A percentile compares a stretch with the other conserved stretches of the same genome.
phyloP scores from a whole-genome alignment of 306 rosid genomes.

The Astragalus glycyphyllos region DNA sequence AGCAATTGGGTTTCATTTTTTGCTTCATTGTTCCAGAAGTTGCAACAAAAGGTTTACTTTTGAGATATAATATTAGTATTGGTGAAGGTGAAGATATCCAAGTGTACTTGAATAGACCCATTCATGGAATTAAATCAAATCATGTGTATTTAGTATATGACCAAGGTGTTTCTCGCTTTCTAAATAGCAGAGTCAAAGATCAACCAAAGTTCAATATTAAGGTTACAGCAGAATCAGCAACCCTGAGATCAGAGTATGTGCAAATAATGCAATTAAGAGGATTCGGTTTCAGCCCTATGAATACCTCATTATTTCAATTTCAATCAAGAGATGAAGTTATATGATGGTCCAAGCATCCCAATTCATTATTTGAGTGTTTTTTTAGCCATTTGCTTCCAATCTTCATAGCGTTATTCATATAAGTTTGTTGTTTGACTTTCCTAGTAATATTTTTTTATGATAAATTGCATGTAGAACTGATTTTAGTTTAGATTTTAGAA shows the following conservation, averaged over 20 bases:
- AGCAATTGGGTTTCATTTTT: slow-evolving; percentile 22
- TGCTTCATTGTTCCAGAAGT: slow-evolving; percentile 15
- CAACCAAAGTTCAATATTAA: slow-evolving; percentile 26
- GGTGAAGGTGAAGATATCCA: background rate
- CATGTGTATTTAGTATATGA: too few relatives aligned
- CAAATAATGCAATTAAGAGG: slow-evolving; percentile 9
- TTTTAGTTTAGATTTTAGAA: too few relatives aligned
- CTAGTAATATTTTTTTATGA: too few relatives aligned
- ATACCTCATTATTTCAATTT: background rate
- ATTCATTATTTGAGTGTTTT: background rate
- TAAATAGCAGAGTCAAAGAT: background rate
- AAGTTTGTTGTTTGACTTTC: too few relatives aligned
- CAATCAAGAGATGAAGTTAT: background rate
- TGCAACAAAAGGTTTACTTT: background rate
- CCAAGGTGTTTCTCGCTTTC: slow-evolving; percentile 8
- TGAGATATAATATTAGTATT: slow-evolving; percentile 3
- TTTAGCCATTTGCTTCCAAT: background rate
- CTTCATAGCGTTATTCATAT: background rate
- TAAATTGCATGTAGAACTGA: too few relatives aligned
- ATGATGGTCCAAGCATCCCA: background rate
- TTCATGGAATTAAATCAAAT: background rate
- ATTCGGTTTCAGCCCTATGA: slow-evolving; percentile 11
- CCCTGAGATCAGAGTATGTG: background rate
- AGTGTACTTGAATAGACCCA: background rate
- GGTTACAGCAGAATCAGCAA: slow-evolving; percentile 19